Conservation (phyloP, 768 basidiomycete species). For the Lepiota subincarnata region DNA sequence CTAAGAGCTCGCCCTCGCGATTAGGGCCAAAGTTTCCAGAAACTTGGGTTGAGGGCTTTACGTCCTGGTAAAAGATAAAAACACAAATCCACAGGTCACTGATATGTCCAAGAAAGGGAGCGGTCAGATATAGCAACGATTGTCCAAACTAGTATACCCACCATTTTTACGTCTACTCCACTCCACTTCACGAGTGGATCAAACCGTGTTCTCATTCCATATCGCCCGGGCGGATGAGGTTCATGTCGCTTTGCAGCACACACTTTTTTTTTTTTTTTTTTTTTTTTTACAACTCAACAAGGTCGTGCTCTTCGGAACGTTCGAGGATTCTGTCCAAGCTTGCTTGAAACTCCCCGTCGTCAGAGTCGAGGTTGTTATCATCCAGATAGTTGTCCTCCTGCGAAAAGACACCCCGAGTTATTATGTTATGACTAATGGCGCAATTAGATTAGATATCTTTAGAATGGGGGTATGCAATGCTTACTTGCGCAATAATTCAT, state of each 20-base stretch:
- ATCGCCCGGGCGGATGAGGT: not conserved
- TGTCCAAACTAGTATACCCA: too few relatives aligned
- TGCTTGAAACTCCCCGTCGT: constrained; percentile 12
- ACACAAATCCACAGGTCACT: too few relatives aligned
- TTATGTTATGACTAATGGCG: constrained; percentile 2
- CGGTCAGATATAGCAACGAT: too few relatives aligned
- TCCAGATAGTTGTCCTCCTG: constrained; percentile 2
- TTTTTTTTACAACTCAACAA: not conserved
- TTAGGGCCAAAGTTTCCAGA: too few relatives aligned
- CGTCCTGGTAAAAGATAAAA: too few relatives aligned
- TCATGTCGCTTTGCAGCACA: not conserved
- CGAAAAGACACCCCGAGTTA: not conserved
- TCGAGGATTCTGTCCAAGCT: constrained; percentile 7
- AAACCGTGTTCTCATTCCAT: not conserved
- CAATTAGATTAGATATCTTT: not conserved
- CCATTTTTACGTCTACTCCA: too few relatives aligned
- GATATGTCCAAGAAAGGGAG: too few relatives aligned
- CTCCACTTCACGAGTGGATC: not conserved
- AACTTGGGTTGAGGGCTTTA: too few relatives aligned
- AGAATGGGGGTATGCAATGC: constrained; percentile 13
- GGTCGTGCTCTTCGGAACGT: not conserved
- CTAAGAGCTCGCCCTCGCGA: too few relatives aligned
- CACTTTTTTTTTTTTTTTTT: too few relatives aligned
- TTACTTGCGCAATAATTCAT: constrained; percentile 64
- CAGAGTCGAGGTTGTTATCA: constrained; percentile 1